phyloP scores from a whole-genome alignment of 2,329 filamentous ascomycete genomes.

The Sporothrix euskadiensis region DNA sequence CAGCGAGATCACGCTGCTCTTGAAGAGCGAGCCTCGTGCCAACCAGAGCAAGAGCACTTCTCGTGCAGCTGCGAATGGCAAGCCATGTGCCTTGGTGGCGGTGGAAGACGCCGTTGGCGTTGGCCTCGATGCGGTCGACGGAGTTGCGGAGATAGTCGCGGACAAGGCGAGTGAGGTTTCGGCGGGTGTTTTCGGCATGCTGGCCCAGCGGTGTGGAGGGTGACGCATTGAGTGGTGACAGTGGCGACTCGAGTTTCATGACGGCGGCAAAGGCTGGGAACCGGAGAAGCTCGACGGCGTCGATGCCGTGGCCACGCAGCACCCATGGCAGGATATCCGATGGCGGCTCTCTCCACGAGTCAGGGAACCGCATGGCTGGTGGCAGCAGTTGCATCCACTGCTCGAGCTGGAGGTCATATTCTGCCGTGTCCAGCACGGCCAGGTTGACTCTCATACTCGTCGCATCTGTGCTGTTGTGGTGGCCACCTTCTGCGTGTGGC shows the following conservation, averaged over 20 bases:
- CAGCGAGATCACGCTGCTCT: slow-evolving; percentile 6
- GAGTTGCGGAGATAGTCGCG: slow-evolving; percentile 25
- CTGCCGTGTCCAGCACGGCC: slow-evolving; percentile 2
- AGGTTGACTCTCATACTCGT: background rate
- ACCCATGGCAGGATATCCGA: slow-evolving; percentile 24
- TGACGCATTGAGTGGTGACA: background rate
- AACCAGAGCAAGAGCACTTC: slow-evolving; percentile 22
- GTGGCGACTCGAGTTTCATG: background rate
- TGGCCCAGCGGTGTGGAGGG: background rate
- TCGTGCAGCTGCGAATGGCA: slow-evolving; percentile 23
- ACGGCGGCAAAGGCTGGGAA: slow-evolving; percentile 25
- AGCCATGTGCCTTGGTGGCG: slow-evolving; percentile 30
- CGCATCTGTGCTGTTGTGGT: background rate
- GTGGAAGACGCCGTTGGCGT: slow-evolving; percentile 24
- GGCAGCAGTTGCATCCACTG: slow-evolving; percentile 27
- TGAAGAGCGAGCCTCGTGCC: slow-evolving; percentile 4
- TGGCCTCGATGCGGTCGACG: slow-evolving; percentile 27
- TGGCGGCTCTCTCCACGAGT: background rate
- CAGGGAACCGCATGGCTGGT: slow-evolving; percentile 24
- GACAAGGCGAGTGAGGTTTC: background rate
- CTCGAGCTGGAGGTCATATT: slow-evolving; percentile 21
- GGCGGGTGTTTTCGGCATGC: background rate
- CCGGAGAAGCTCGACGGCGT: slow-evolving; percentile 23
- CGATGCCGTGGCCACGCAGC: slow-evolving; percentile 26
- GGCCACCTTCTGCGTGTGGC: background rate